A percentile compares a stretch with the other conserved stretches of the same genome.
These are phyloP conservation scores for Colletotrichum aenigma DNA, from an alignment of 2,329 filamentous ascomycete genomes.

Conservation along the genomic window DNA sequence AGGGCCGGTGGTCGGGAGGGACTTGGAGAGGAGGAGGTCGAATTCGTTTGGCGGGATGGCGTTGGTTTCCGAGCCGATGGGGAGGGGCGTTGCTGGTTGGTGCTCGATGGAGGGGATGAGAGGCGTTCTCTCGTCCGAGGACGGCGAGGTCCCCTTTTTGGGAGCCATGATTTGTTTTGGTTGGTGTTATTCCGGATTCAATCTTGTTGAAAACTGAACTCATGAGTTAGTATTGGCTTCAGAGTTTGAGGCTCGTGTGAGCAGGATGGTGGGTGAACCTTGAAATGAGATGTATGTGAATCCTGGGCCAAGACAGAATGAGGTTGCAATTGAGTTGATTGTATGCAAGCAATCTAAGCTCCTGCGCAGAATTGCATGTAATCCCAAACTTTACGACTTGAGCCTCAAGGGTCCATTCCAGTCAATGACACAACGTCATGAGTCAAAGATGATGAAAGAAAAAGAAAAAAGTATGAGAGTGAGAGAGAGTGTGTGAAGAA, in stretches of 20 bases:
- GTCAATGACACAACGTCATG: background rate
- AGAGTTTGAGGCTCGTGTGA: background rate
- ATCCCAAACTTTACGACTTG: background rate
- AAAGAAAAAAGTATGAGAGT: background rate
- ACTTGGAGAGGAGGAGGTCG: constrained; percentile 41
- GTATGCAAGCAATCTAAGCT: background rate
- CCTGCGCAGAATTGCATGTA: background rate
- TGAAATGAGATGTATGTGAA: background rate
- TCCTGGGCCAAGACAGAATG: background rate
- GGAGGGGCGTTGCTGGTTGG: constrained; percentile 9
- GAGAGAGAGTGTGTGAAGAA: background rate
- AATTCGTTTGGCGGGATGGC: constrained; percentile 38
- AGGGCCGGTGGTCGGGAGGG: constrained; percentile 38
- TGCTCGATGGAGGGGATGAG: background rate
- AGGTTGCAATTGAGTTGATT: background rate
- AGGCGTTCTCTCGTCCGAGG: constrained; percentile 4
- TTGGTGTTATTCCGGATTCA: background rate
- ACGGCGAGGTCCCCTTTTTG: background rate
- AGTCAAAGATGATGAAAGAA: background rate
- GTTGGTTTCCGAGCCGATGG: constrained; percentile 16
- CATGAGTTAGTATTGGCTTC: background rate
- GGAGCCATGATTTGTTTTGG: background rate
- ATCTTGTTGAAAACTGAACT: background rate
- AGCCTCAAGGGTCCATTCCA: background rate
- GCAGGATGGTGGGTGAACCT: background rate